Percentiles rank a stretch among this genome's conserved stretches.
Evolutionary conservation across 2,329 filamentous ascomycete species (phyloP).

Genomic region (Colletotrichum kahawae): DNA sequence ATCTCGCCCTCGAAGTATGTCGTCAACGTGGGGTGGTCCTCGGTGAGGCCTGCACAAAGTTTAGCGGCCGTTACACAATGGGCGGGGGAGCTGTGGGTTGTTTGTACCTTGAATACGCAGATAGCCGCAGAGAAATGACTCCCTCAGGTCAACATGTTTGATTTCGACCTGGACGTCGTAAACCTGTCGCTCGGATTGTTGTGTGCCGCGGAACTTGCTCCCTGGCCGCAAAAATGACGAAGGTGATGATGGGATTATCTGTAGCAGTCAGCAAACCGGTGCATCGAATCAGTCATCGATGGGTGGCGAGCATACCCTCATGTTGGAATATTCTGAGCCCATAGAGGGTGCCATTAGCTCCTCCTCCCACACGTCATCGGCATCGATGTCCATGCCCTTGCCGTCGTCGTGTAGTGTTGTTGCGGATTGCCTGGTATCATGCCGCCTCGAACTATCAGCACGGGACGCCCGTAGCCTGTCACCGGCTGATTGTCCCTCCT

Average conservation of each 20-base stretch:
- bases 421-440: neutral
- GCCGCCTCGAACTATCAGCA: neutral
- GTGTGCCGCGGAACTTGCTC: slow-evolving; percentile 87
- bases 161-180: slow-evolving; percentile 98
- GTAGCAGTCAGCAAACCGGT: slow-evolving; percentile 1
- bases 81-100: slow-evolving; percentile 11
- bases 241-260: slow-evolving; percentile 79
- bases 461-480: neutral
- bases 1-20: slow-evolving; percentile 99
- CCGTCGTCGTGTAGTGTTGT: neutral
- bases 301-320: slow-evolving; percentile 34
- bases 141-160: slow-evolving; percentile 92
- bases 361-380: slow-evolving; percentile 24
- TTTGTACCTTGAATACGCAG: slow-evolving; percentile 86
- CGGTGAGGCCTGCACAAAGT: slow-evolving; percentile 73
- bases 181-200: slow-evolving; percentile 89
- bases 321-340: slow-evolving; percentile 41
- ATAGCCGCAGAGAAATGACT: slow-evolving; percentile 95
- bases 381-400: slow-evolving; percentile 30
- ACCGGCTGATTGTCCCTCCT: slow-evolving; percentile 28
- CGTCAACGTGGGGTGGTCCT: slow-evolving; percentile 95
- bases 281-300: no score
- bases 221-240: slow-evolving; percentile 87
- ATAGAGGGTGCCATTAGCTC: slow-evolving; percentile 39
- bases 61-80: slow-evolving; percentile 5